A percentile compares a stretch with the other conserved stretches of the same genome.
Evolutionary conservation across 371 early-diverging fungal genomes (phyloP).

Genomic region (Mucor irregularis): DNA sequence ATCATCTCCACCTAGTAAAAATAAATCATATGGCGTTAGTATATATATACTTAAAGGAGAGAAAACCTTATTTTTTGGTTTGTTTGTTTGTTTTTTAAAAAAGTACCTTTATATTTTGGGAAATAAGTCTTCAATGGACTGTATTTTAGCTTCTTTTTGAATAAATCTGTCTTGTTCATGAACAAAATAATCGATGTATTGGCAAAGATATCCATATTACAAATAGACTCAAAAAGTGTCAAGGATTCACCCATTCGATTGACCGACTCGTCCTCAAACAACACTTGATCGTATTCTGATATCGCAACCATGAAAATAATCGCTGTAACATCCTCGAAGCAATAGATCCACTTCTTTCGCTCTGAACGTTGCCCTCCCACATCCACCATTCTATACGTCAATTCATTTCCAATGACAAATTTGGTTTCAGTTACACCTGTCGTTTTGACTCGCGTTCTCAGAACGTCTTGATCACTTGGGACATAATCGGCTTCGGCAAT

Average conservation of each 20-base stretch:
- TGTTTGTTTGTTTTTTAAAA: neutral
- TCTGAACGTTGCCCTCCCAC: conserved; percentile 90
- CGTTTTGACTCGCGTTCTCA: conserved; percentile 74
- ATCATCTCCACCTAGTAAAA: conserved; percentile 49
- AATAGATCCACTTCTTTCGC: conserved; percentile 91
- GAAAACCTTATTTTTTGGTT: too few species aligned
- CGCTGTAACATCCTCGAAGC: conserved; percentile 88
- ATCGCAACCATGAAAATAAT: conserved; percentile 91
- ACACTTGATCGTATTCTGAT: conserved; percentile 87
- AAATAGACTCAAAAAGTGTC: conserved; percentile 67
- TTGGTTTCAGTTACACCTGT: conserved; percentile 80
- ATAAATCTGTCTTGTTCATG: conserved; percentile 77
- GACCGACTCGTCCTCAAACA: conserved; percentile 86
- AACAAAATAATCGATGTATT: conserved; percentile 76
- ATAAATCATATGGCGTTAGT: neutral
- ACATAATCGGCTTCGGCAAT: conserved; percentile 64
- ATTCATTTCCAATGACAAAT: conserved; percentile 71
- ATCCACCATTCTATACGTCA: conserved; percentile 83
- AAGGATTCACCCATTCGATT: conserved; percentile 52
- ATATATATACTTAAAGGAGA: neutral
- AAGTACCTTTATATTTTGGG: conserved; percentile 56
- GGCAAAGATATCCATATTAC: conserved; percentile 67
- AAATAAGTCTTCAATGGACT: conserved; percentile 64
- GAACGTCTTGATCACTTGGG: conserved; percentile 80
- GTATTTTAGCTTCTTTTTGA: conserved; percentile 61